Conservation (phyloP, 2,329 filamentous ascomycete species). For the Monascus ruber region DNA sequence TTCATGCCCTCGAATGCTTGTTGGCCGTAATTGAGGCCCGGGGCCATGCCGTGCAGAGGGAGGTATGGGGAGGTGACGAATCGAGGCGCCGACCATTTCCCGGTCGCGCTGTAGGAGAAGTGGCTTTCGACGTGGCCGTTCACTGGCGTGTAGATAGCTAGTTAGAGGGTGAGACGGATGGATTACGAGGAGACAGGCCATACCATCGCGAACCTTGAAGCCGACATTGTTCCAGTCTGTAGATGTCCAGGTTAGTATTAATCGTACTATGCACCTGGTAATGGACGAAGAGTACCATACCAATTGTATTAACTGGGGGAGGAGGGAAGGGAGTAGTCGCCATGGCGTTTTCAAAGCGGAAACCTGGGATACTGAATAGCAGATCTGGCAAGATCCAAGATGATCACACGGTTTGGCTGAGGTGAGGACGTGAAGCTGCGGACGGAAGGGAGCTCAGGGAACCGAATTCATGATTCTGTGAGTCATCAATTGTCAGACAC, state of each 20-base stretch:
- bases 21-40: slow-evolving; percentile 91
- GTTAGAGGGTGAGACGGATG: background rate
- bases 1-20: slow-evolving; percentile 99
- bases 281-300: slow-evolving; percentile 3
- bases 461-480: too few species aligned
- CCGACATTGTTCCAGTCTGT: slow-evolving; percentile 82
- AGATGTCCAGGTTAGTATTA: background rate
- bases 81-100: slow-evolving; percentile 63
- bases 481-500: too few species aligned
- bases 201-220: slow-evolving; percentile 84
- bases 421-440: too few species aligned
- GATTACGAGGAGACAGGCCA: slow-evolving; percentile 9
- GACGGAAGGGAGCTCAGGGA: too few species aligned
- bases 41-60: slow-evolving; percentile 87
- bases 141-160: slow-evolving; percentile 36
- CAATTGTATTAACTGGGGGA: slow-evolving; percentile 18
- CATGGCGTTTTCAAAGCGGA: slow-evolving; percentile 2
- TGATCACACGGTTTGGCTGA: too few species aligned
- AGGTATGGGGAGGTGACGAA: slow-evolving; percentile 79
- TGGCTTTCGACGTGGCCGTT: slow-evolving; percentile 89
- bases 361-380: too few species aligned
- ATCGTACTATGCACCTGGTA: too few species aligned
- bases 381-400: too few species aligned
- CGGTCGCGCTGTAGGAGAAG: slow-evolving; percentile 60
- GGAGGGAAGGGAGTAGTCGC: slow-evolving; percentile 14